Evolutionary conservation across 495 filamentous ascomycete species (phyloP), one percentile per base, ranked within the genome.

Genomic region (Penicillium pancosmium): DNA sequence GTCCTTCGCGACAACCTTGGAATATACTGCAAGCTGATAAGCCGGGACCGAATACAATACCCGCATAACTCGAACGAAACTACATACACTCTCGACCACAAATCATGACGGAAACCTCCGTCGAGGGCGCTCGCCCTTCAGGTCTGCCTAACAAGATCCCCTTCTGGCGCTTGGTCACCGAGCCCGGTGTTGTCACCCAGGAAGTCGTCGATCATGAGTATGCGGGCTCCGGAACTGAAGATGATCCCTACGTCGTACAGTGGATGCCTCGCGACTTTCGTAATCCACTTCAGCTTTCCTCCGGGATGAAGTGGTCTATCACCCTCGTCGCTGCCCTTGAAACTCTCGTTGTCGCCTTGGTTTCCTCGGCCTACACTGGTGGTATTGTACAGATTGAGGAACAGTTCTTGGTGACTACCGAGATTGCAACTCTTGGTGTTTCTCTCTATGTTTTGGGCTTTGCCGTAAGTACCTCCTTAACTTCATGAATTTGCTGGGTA

Each of bases 361-460:
- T 84, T 34, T 89, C 86, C 3, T 89, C 88, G 4, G 88, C 88
- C 4, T 91, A 86, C 59, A 75, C 87, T 21, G 87, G 88, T 21
- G 88, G 89, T 51, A 72, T 88, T 8, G 64, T 72, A 8, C 73
- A 86, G 56, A 80, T 90, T 36, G 73, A 84, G 44, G 50, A 44
- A 11, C 75, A 82, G 25, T 89, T 89, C 60, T 43, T 78, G 18
- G 71, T 85, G 40, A 77, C 75, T 23, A 67, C 74, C 2, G 83
- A 84, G 43, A 70, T 89, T 6, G 81, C 80, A 12, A 82, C 84
- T 18, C 68, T 89, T 4, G 87, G 87, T 6, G 66, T 91, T 15
- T 89, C 87, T n/a, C 71, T 89, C 44, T 91, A 87, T 64, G 87
- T 90, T n/a, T 56, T 88, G 15, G 88, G 88, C 0, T 88, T 89